Evolutionary conservation across 805 yeast species (phyloP).

Genomic region (Wickerhamiella brachini): DNA sequence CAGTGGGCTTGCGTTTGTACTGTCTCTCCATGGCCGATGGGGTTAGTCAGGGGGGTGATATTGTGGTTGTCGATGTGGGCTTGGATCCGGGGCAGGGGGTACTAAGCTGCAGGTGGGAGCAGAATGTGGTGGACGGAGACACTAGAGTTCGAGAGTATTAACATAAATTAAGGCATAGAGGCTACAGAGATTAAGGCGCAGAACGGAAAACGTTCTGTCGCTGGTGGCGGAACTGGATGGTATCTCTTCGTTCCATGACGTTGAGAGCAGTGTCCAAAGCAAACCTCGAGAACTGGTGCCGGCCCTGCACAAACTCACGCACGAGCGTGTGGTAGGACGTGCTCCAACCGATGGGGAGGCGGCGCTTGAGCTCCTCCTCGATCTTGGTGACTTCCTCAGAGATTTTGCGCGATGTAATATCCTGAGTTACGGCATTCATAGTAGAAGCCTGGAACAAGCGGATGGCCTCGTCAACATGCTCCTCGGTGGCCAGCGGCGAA

Average conservation of each 20-base stretch:
- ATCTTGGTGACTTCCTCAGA: constrained; percentile 62
- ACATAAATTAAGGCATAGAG: background rate
- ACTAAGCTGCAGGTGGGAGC: too few relatives aligned
- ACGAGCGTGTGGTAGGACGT: constrained; percentile 74
- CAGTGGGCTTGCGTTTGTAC: constrained; percentile 34
- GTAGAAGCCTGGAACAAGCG: constrained; percentile 92
- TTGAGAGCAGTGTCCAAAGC: constrained; percentile 56
- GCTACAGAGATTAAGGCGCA: constrained; percentile 35
- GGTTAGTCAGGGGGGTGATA: background rate
- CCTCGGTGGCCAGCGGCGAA: constrained; percentile 70
- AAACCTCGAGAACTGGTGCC: constrained; percentile 38
- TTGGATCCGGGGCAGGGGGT: too few relatives aligned
- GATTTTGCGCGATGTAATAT: constrained; percentile 26
- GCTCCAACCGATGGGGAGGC: constrained; percentile 94
- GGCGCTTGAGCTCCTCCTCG: constrained; percentile 72
- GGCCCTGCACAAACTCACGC: constrained; percentile 45
- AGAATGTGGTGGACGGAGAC: background rate
- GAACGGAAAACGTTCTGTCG: constrained; percentile 66
- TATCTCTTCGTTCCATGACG: constrained; percentile 73
- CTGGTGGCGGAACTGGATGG: constrained; percentile 79
- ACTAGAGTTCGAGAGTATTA: too few relatives aligned
- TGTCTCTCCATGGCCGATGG: constrained; percentile 13
- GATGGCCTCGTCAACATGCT: constrained; percentile 91
- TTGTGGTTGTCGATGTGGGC: too few relatives aligned
- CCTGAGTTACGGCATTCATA: constrained; percentile 81